Evolutionary conservation across 106 monocot species (phyloP).

Genomic region (Dendrobium catenatum): DNA sequence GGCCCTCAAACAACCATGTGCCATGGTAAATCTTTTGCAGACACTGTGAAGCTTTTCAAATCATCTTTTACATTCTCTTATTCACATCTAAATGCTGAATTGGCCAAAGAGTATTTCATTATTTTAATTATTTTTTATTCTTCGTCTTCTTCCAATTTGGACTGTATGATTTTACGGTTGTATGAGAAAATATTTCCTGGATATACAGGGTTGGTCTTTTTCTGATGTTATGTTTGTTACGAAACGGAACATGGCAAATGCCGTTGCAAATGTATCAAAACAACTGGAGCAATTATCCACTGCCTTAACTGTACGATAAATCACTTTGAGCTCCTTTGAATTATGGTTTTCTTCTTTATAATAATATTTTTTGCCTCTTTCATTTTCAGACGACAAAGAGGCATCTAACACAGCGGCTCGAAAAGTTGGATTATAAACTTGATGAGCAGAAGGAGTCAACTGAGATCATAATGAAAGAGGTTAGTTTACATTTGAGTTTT

Average conservation of each 20-base stretch:
- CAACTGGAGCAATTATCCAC: constrained; percentile 86
- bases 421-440: constrained; percentile 72
- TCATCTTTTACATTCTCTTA: too few species aligned
- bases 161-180: too few species aligned
- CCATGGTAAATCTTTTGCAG: too few species aligned
- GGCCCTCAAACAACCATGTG: too few species aligned
- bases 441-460: constrained; percentile 79
- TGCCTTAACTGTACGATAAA: constrained; percentile 64
- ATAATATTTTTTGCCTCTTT: neutral
- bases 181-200: too few species aligned
- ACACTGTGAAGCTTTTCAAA: too few species aligned
- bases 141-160: too few species aligned
- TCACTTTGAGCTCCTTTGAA: neutral
- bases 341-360: constrained; percentile 1
- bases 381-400: constrained; percentile 59
- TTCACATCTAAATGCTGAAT: too few species aligned
- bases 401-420: constrained; percentile 72
- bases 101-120: too few species aligned
- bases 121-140: too few species aligned
- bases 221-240: constrained; percentile 96
- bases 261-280: constrained; percentile 71
- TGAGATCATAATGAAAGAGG: constrained; percentile 72
- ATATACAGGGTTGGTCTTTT: constrained; percentile 72
- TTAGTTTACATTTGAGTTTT: constrained; percentile 8
- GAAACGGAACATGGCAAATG: constrained; percentile 85